Conservation (phyloP, 768 basidiomycete genomes). For the Rhodotorula taiwanensis region DNA sequence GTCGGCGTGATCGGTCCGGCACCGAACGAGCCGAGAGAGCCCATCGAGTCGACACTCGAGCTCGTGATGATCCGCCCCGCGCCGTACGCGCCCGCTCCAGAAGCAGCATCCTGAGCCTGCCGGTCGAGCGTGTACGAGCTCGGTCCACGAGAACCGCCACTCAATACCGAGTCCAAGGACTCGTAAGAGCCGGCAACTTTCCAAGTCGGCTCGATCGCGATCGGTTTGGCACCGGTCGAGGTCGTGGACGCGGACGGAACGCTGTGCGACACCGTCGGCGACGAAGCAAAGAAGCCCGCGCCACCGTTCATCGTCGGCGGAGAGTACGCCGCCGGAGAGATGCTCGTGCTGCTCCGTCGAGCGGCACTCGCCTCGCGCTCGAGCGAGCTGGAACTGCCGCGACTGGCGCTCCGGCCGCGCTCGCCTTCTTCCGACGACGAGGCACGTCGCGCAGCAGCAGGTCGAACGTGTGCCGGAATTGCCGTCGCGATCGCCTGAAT, state of each 20-base stretch:
- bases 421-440: conserved; percentile 12
- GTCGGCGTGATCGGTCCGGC: conserved; percentile 18
- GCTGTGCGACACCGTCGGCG: neutral
- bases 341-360: conserved; percentile 19
- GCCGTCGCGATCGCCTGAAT: conserved; percentile 27
- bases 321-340: conserved; percentile 29
- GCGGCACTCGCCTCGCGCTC: conserved; percentile 29
- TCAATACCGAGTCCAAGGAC: conserved; percentile 19
- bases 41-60: conserved; percentile 26
- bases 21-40: conserved; percentile 22
- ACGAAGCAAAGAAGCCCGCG: neutral
- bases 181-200: conserved; percentile 19
- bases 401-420: conserved; percentile 26
- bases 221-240: conserved; percentile 12
- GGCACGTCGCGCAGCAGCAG: neutral
- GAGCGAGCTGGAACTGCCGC: conserved; percentile 24
- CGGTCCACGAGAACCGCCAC: neutral
- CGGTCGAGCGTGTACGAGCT: conserved; percentile 10
- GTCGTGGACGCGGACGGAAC: neutral
- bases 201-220: conserved; percentile 19
- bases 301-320: neutral
- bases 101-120: conserved; percentile 2
- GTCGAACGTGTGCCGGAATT: conserved; percentile 29
- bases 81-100: neutral
- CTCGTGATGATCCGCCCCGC: conserved; percentile 17